Base-by-base conservation (phyloP, 2,329 filamentous ascomycete genomes). In the Aureobasidium vineae region DNA sequence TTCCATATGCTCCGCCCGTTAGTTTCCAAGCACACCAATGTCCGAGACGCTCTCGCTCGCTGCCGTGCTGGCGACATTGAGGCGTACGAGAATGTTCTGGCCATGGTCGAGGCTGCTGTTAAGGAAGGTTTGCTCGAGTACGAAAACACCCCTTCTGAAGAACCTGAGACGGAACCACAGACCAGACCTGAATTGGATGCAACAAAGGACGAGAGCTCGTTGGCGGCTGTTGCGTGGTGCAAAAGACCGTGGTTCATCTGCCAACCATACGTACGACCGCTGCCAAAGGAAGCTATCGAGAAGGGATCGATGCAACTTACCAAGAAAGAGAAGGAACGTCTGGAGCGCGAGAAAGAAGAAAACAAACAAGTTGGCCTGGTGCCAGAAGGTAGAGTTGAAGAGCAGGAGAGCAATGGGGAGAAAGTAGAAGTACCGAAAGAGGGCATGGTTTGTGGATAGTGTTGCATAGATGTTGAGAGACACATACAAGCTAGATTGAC, bases 1-100 rank as follows among this genome's bases (percentile, higher is more conserved):
- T 99, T 99, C 82, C 90, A 96, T 76, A 85, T 99, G 31, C 84
- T 98, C 26, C 86, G 94, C 19, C 88, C 94, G 38, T 85, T 98
- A 28, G 88, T 99, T 40, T 83, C 88, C 2, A 85, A 83, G 69
- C 90, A 97, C 77, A 93, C 91, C 28, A 85, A 95, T 70, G 87
- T 98, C 38, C 86, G 95, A 38, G 92, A 98, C 75, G 86, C 88
- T n/a, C 84, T 99, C 2, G 93, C 91, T 0, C 83, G 82, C 68
- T 85, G 84, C 19, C 80, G 84, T 23, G 82, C 86, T 0, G 90
- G 90, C 41, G 90, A 96, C 71, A 86, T 98, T 65, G 80, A 84
- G 0, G 87, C 85, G 0, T 93, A 90, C 73, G 94, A 98, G 76
- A 83, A 86, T 13, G 87, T 97, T 0, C 82, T 97, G 2, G 76